phyloP scores from a whole-genome alignment of 176 grass and related monocot species.

The Ampelocalamus luodianensis region DNA sequence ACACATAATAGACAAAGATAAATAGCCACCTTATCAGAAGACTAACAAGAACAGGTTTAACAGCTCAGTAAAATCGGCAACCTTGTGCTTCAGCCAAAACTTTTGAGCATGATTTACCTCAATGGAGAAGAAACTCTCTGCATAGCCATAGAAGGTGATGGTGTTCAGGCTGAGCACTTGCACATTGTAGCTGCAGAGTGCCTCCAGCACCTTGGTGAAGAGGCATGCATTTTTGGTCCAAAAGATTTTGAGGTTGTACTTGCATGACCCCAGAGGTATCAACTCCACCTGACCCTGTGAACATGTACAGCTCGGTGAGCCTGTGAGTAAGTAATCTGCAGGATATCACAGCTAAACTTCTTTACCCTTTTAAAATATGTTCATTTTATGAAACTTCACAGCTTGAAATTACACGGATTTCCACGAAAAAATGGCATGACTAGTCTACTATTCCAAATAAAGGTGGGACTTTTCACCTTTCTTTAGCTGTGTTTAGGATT shows the following conservation, averaged over 20 bases:
- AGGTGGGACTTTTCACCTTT: not conserved
- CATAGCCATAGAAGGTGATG: slow-evolving; percentile 63
- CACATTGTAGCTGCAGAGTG: slow-evolving; percentile 57
- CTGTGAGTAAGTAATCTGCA: not conserved
- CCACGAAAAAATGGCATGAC: not conserved
- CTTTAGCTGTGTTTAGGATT: not conserved
- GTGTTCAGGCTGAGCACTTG: slow-evolving; percentile 62
- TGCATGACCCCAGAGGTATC: slow-evolving; percentile 52
- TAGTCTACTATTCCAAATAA: not conserved
- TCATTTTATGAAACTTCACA: not conserved
- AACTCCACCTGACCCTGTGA: slow-evolving; percentile 63
- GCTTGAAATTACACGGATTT: not conserved
- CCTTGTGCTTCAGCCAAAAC: not conserved
- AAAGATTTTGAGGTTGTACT: slow-evolving; percentile 69
- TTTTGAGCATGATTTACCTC: slow-evolving; percentile 47
- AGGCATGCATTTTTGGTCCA: slow-evolving; percentile 54
- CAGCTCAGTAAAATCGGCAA: not conserved
- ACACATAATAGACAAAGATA: not conserved
- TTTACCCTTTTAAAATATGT: not conserved
- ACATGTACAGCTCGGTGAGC: not conserved
- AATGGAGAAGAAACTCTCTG: slow-evolving; percentile 61
- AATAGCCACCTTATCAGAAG: not conserved
- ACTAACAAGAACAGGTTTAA: not conserved
- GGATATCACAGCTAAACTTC: not conserved
- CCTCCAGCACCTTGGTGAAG: slow-evolving; percentile 75